phyloP scores from a whole-genome alignment of 139 green algal species.

The Chlorella sp. region DNA sequence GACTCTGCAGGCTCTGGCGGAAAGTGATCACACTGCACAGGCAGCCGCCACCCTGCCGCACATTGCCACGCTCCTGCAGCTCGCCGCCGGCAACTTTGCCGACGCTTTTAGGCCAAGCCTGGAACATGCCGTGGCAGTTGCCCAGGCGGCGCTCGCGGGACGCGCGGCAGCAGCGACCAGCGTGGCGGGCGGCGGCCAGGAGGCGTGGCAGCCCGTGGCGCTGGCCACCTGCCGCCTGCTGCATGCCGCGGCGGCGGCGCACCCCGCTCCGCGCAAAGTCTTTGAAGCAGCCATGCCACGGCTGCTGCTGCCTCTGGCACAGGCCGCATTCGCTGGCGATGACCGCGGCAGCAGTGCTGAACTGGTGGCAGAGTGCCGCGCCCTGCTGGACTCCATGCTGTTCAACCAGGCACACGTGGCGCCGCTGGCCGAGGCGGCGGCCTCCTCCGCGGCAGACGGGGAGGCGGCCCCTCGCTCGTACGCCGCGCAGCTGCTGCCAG shows the following conservation, averaged over 20 bases:
- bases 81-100: not conserved
- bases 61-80: not conserved
- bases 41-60: not conserved
- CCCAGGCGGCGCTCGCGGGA: slow-evolving; percentile 15
- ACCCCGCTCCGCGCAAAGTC: slow-evolving; percentile 34
- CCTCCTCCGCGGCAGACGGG: too few species aligned
- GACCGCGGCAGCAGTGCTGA: not conserved
- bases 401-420: slow-evolving; percentile 25
- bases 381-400: slow-evolving; percentile 1
- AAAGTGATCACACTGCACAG: not conserved
- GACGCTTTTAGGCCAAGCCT: slow-evolving; percentile 11
- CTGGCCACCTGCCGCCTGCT: slow-evolving; percentile 9
- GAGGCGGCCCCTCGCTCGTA: not conserved
- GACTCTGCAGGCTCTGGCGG: not conserved
- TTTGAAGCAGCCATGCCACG: slow-evolving; percentile 31
- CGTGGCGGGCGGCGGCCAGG: not conserved
- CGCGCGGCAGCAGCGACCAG: not conserved
- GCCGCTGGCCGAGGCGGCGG: not conserved
- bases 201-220: not conserved
- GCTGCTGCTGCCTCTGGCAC: slow-evolving; percentile 17
- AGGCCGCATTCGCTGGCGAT: not conserved
- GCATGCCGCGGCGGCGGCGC: not conserved
- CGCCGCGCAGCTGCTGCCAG: slow-evolving; percentile 9
- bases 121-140: slow-evolving; percentile 13
- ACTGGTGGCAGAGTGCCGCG: not conserved